A percentile compares a stretch with the other conserved stretches of the same genome.
phyloP scores from a whole-genome alignment of 2,329 filamentous ascomycete species.

The Sporothrix pseudoabietina region DNA sequence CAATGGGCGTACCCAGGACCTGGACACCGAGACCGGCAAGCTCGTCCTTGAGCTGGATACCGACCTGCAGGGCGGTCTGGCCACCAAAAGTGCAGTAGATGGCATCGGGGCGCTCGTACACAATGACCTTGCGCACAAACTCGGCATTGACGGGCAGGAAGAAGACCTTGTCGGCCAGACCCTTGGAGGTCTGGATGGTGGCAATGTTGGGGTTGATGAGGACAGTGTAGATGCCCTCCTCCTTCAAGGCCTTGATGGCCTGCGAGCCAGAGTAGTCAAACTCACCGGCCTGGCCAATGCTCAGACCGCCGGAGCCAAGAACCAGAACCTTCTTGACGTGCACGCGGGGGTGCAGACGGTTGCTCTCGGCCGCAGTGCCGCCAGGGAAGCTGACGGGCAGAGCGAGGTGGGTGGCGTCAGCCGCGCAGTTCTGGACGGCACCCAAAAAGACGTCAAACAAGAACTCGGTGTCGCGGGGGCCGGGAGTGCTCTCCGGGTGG shows the following conservation, averaged over 20 bases:
- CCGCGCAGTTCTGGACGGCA: conserved; percentile 73
- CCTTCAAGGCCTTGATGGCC: conserved; percentile 96
- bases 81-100: conserved; percentile 98
- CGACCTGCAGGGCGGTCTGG: conserved; percentile 93
- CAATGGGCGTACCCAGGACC: conserved; percentile 93
- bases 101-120: conserved; percentile 89
- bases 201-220: conserved; percentile 99
- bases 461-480: conserved; percentile 92
- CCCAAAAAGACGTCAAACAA: conserved; percentile 96
- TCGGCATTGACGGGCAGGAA: conserved; percentile 96
- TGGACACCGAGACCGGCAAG: conserved; percentile 90
- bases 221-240: conserved; percentile 97
- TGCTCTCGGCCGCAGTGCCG: conserved; percentile 77
- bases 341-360: conserved; percentile 73
- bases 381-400: conserved; percentile 85
- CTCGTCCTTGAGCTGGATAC: conserved; percentile 96
- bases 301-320: conserved; percentile 89
- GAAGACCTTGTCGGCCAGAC: conserved; percentile 96
- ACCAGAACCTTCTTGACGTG: conserved; percentile 93
- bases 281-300: conserved; percentile 96
- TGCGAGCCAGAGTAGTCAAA: conserved; percentile 99
- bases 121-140: conserved; percentile 96
- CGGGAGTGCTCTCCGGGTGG: conserved; percentile 95
- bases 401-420: conserved; percentile 65
- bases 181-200: conserved; percentile 97